These are phyloP conservation scores for Penicillium italicum DNA, from an alignment of 2,329 filamentous ascomycete genomes.

Conservation along the genomic window DNA sequence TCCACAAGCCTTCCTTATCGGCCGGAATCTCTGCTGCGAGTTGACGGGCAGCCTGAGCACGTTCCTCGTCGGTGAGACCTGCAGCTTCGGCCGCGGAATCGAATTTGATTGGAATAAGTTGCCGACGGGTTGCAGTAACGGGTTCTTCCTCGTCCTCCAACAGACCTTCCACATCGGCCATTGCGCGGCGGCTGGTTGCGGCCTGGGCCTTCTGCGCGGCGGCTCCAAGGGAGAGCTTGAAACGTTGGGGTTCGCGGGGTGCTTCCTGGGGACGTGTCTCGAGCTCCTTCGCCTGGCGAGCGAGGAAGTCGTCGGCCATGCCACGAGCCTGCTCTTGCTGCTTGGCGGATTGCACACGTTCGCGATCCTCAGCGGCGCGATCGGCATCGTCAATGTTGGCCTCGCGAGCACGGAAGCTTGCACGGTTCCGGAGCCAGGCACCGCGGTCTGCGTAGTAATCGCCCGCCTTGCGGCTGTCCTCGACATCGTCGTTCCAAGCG, in stretches of 20 bases:
- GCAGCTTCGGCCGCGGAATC: conserved; percentile 64
- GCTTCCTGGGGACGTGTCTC: conserved; percentile 42
- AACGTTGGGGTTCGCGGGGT: conserved; percentile 62
- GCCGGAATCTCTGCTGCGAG: conserved; percentile 87
- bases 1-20: conserved; percentile 81
- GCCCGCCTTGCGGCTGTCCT: conserved; percentile 66
- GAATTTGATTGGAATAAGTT: conserved; percentile 78
- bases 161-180: conserved; percentile 89
- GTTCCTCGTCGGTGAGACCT: conserved; percentile 79
- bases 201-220: conserved; percentile 71
- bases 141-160: conserved; percentile 90
- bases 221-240: conserved; percentile 89
- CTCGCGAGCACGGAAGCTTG: conserved; percentile 69
- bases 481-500: conserved; percentile 88
- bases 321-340: conserved; percentile 75
- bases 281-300: conserved; percentile 76
- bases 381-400: conserved; percentile 76
- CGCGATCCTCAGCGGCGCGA: conserved; percentile 71
- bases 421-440: conserved; percentile 79
- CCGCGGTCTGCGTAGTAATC: conserved; percentile 86
- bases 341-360: conserved; percentile 64
- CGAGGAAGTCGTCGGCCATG: conserved; percentile 87
- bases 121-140: conserved; percentile 65
- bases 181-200: conserved; percentile 65
- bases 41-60: conserved; percentile 73